Conservation (phyloP, 1,139 yeast genomes). For the Zhuliangozyma parablackwelliae region DNA sequence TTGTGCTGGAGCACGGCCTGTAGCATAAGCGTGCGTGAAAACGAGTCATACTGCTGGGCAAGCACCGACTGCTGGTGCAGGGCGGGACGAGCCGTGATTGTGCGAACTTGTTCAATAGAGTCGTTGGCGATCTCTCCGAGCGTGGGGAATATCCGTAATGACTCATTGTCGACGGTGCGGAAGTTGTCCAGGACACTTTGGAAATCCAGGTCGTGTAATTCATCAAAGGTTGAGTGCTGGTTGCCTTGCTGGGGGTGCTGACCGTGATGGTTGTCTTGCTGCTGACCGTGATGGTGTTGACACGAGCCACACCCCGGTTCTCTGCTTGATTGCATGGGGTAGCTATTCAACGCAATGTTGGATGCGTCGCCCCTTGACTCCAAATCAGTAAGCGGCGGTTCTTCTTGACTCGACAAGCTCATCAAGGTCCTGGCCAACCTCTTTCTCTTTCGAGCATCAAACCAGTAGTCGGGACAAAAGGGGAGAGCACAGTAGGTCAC, state of each 20-base stretch:
- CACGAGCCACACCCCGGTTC: not conserved
- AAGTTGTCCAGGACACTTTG: slow-evolving; percentile 15
- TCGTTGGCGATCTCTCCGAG: slow-evolving; percentile 2
- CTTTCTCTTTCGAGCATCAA: slow-evolving; percentile 2
- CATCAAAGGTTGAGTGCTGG: not conserved
- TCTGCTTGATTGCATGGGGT: slow-evolving; percentile 8
- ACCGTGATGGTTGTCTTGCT: no score
- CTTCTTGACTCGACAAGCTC: not conserved
- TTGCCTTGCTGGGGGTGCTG: no score
- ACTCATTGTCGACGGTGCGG: no score
- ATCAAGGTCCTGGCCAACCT: not conserved
- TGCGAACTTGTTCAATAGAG: slow-evolving; percentile 6
- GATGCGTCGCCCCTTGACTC: slow-evolving; percentile 6
- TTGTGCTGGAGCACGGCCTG: slow-evolving; percentile 20
- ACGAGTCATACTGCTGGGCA: slow-evolving; percentile 20
- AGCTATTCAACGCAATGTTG: slow-evolving; percentile 12
- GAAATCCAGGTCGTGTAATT: slow-evolving; percentile 13
- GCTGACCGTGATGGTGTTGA: no score
- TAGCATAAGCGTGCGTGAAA: slow-evolving; percentile 24
- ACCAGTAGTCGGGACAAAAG: slow-evolving; percentile 3
- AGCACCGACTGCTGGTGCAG: slow-evolving; percentile 10
- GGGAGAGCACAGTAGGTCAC: slow-evolving; percentile 5
- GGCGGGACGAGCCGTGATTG: slow-evolving; percentile 14
- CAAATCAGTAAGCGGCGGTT: slow-evolving; percentile 2
- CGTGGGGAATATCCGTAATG: not conserved